Conservation (phyloP, 768 basidiomycete species). For the Rhizopogon sp. region DNA sequence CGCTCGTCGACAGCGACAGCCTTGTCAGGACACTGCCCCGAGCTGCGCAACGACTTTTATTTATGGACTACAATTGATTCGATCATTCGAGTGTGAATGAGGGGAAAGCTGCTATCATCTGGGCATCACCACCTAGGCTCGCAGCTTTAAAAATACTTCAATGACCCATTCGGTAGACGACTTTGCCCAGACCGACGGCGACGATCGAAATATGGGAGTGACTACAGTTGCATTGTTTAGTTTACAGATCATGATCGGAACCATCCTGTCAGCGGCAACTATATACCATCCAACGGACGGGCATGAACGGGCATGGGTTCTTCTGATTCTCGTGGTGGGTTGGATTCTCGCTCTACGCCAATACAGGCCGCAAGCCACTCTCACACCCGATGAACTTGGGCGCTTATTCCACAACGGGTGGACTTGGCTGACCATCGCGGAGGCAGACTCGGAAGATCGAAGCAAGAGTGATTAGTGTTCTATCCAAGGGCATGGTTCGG, state of each 20-base stretch:
- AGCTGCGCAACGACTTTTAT: constrained; percentile 25
- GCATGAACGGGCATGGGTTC: constrained; percentile 6
- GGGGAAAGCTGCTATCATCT: not conserved
- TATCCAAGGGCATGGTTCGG: constrained; percentile 24
- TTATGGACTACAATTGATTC: constrained; percentile 27
- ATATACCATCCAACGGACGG: not conserved
- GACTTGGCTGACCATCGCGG: constrained; percentile 4
- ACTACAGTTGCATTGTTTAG: not conserved
- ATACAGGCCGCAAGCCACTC: constrained; percentile 1
- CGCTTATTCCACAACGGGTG: not conserved
- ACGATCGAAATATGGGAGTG: not conserved
- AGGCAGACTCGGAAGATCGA: not conserved
- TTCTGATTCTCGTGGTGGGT: constrained; percentile 12
- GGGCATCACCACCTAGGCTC: not conserved
- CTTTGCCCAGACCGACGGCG: not conserved
- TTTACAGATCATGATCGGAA: not conserved
- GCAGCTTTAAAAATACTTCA: not conserved
- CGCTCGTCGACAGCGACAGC: no score
- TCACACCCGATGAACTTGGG: not conserved
- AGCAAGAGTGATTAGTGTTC: no score
- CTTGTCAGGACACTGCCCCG: constrained; percentile 19
- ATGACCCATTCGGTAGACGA: not conserved
- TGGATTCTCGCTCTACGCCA: constrained; percentile 11
- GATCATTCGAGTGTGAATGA: constrained; percentile 21
- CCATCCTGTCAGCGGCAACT: not conserved